Evolutionary conservation across 768 basidiomycete species (phyloP).

Genomic region (Paxillus rubicundulus): DNA sequence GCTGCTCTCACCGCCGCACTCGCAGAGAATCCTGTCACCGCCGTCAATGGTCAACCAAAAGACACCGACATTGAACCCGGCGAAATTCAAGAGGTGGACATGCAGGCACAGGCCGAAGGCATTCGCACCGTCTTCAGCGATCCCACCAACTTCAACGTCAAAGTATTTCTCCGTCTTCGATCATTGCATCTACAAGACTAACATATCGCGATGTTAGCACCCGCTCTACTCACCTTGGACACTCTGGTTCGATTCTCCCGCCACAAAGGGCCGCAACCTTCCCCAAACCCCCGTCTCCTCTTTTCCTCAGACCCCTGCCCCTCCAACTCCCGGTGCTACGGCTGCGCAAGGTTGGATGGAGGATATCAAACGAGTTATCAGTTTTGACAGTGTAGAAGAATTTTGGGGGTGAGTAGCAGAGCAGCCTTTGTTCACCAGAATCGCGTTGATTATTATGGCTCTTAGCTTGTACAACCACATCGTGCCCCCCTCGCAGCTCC

Average conservation of each 20-base stretch:
- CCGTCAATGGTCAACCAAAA: slow-evolving; percentile 17
- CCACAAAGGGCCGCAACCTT: slow-evolving; percentile 85
- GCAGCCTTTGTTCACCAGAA: slow-evolving; percentile 26
- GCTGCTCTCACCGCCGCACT: slow-evolving; percentile 75
- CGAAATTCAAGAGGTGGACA: slow-evolving; percentile 84
- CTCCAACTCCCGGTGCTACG: slow-evolving; percentile 67
- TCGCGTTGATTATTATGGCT: slow-evolving; percentile 9
- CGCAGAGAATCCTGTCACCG: slow-evolving; percentile 46
- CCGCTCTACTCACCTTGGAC: slow-evolving; percentile 95
- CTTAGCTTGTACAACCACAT: slow-evolving; percentile 92
- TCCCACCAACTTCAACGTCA: slow-evolving; percentile 93
- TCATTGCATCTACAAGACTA: neutral
- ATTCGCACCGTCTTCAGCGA: slow-evolving; percentile 94
- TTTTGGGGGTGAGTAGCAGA: slow-evolving; percentile 89
- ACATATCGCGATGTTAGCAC: slow-evolving; percentile 51
- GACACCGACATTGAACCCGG: slow-evolving; percentile 63
- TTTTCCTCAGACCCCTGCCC: slow-evolving; percentile 71
- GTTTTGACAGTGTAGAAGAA: slow-evolving; percentile 95
- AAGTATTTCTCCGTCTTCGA: slow-evolving; percentile 48
- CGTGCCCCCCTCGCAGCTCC: slow-evolving; percentile 88
- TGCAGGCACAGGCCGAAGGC: slow-evolving; percentile 77
- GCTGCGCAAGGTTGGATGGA: slow-evolving; percentile 97
- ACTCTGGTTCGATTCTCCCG: slow-evolving; percentile 96
- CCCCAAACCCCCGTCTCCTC: slow-evolving; percentile 81
- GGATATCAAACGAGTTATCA: slow-evolving; percentile 94